These are phyloP conservation scores for Candida ponderosae DNA, from an alignment of 805 yeast genomes.

Conservation along the genomic window DNA sequence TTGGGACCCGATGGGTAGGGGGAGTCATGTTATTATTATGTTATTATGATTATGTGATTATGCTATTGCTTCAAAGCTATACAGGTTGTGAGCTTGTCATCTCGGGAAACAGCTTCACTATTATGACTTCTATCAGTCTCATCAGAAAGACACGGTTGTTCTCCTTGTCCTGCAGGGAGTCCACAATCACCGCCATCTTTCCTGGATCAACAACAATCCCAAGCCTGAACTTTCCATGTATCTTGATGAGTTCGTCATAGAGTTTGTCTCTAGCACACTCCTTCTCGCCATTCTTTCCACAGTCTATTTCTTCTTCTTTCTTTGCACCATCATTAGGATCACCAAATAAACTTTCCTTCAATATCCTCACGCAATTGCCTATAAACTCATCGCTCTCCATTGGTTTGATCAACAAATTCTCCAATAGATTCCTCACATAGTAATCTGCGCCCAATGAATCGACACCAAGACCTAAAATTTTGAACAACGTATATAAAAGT, in stretches of 20 bases:
- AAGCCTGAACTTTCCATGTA: no score
- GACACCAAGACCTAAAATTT: no score
- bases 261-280: no score
- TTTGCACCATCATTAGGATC: neutral
- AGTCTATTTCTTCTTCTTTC: no score
- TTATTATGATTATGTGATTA: no score
- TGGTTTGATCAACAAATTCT: neutral
- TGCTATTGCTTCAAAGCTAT: no score
- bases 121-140: neutral
- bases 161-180: neutral
- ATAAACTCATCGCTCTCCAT: neutral
- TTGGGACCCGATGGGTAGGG: no score
- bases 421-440: no score
- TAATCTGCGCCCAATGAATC: neutral
- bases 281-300: no score
- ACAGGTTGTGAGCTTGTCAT: no score
- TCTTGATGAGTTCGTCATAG: neutral
- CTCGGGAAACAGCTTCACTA: neutral
- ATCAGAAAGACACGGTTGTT: neutral
- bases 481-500: neutral
- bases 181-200: neutral
- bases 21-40: no score
- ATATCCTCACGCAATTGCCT: neutral
- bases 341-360: neutral
- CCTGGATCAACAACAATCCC: neutral